Base-by-base conservation (phyloP, 805 yeast genomes). In the Nakazawaea siamensis region DNA sequence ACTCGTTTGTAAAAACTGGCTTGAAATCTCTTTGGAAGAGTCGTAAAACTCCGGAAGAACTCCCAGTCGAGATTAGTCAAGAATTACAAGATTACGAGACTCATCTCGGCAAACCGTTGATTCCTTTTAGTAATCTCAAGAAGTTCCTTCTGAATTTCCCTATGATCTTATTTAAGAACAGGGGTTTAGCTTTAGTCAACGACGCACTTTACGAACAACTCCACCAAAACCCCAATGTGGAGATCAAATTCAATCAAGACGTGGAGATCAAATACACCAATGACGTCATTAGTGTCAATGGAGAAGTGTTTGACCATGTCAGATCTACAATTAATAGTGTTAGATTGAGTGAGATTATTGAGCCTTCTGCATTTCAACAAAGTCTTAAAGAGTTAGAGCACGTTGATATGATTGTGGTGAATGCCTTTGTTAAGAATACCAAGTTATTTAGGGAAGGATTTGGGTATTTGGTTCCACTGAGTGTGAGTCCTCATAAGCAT, bases 401-500 rank as follows among this genome's bases (percentile, higher is more conserved):
- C 38, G 59, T 69, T 1, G 59, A 58, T 35, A 57, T 92, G 13
- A 68, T 76, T 16, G 66, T 90, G 36, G 82, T 78, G 16, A 88
- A 92, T 47, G 62, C 82, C 23, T 82, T 68, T 55, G 54, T 76
- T 30, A 73, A 76, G 14, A 59, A 51, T 31, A 59, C 59, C 45
- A 54, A 57, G 15, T 62, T 73, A n/a, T 48, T 56, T 3, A 34
- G 42, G 18, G 54, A 54, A 39, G 95, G 97, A 25, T 90, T 90
- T 65, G 98, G 98, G 2, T 85, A 81, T 46, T 66, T 90, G 31
- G 81, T 88, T 8, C 98, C 98, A 6, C 62, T 65, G 40, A 41
- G 57, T 4, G 57, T 57, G 29, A 60, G 66, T 31, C 49, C 49
- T 1, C 76, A 78, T 43, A 64, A 68, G 3, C 76, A 74, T 31